These are phyloP conservation scores for Catenaria anguillulae DNA, from an alignment of 371 early-diverging fungal genomes.

Conservation along the genomic window DNA sequence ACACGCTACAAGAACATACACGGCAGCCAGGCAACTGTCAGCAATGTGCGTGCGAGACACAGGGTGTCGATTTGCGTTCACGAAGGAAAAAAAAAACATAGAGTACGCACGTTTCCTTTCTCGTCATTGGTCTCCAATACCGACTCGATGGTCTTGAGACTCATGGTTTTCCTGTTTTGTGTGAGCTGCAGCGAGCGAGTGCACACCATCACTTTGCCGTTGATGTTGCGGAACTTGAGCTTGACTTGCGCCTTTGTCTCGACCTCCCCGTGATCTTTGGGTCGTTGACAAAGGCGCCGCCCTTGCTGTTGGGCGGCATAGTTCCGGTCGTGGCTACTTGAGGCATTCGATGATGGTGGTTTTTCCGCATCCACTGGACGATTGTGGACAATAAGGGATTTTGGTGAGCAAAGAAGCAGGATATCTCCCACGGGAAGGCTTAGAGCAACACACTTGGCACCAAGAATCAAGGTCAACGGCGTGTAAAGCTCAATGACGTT, in stretches of 20 bases:
- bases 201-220: conserved; percentile 55
- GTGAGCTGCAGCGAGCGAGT: conserved; percentile 68
- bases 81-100: no score
- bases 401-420: no score
- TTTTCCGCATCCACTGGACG: no score
- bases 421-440: no score
- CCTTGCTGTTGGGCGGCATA: conserved; percentile 85
- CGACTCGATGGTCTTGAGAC: conserved; percentile 78
- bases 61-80: no score
- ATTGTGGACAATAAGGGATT: no score
- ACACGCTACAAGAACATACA: conserved; percentile 26
- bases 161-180: conserved; percentile 40
- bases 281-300: conserved; percentile 92
- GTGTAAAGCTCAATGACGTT: conserved; percentile 75
- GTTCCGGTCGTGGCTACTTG: conserved; percentile 95
- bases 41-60: no score
- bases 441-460: no score
- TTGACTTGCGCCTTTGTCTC: conserved; percentile 92
- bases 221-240: conserved; percentile 68
- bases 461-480: conserved; percentile 97
- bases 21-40: conserved; percentile 1
- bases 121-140: conserved; percentile 46
- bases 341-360: conserved; percentile 93
- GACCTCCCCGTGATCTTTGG: conserved; percentile 69
- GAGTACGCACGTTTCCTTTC: no score